These are phyloP conservation scores for Penicillium hesseltinei DNA, from an alignment of 2,329 filamentous ascomycete genomes.

Conservation along the genomic window DNA sequence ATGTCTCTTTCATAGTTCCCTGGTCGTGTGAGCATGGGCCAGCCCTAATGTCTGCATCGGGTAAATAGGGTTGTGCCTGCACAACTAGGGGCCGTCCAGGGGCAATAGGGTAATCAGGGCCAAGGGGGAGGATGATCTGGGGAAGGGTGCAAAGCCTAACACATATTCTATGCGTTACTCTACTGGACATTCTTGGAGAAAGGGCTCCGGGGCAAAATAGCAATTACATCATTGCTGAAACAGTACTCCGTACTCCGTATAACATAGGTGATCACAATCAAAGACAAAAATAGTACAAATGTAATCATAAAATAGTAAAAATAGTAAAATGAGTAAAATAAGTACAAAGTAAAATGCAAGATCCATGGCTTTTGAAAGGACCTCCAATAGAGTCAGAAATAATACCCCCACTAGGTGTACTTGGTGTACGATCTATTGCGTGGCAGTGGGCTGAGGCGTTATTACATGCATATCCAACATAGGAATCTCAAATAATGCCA, in stretches of 20 bases:
- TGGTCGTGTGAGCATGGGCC: constrained; percentile 18
- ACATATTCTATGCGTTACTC: no score
- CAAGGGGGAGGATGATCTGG: constrained; percentile 2
- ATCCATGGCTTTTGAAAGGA: not conserved
- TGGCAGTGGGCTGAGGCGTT: not conserved
- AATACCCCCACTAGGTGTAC: not conserved
- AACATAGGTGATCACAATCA: constrained; percentile 1
- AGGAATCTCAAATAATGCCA: not conserved
- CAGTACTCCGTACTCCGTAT: not conserved
- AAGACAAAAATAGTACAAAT: not conserved
- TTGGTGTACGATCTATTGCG: not conserved
- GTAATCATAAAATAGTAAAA: not conserved
- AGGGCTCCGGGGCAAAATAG: not conserved
- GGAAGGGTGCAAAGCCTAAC: not conserved
- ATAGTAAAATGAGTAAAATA: not conserved
- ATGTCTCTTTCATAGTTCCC: constrained; percentile 14
- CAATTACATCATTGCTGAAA: constrained; percentile 13
- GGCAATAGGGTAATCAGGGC: not conserved
- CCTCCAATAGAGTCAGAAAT: not conserved
- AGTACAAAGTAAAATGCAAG: not conserved
- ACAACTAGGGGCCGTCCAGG: constrained; percentile 8
- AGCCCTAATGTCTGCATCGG: constrained; percentile 25
- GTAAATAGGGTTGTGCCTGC: constrained; percentile 23
- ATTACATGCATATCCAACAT: not conserved
- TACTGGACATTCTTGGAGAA: not conserved